Base-by-base conservation (phyloP, 805 yeast genomes). In the Barnettozyma vustinii region DNA sequence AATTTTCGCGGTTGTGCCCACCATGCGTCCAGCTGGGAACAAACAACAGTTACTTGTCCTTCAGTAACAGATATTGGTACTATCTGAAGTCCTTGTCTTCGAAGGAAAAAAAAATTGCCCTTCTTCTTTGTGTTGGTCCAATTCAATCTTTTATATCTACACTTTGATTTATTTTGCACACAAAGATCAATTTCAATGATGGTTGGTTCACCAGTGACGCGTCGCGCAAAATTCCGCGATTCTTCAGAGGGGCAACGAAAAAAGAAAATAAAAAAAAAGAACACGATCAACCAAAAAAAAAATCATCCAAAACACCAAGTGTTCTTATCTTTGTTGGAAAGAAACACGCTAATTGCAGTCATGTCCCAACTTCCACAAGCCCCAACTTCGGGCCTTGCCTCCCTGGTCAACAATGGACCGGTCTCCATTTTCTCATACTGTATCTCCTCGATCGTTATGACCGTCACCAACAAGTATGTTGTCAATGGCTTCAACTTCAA, bases 391-490 rank as follows among this genome's bases (percentile, higher is more conserved):
- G 59, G 62, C 15, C 47, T 61, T 44, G 60, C 64, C 42, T 59
- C 66, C 42, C 49, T 73, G 35, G 76, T 69, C 52, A 74, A 73
- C 65, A 71, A 72, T 42, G 78, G 77, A 25, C 77, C 77, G 23
- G 71, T 86, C 50, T 85, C 96, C 44, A 87, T 87, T 59, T 64
- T 83, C 51, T 77, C 86, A 35, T 94, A 94, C 80, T 94, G 99
- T 77, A 75, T 77, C 48, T 87, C 99, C 20, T 94, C 99, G 21
- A 94, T 94, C 58, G 73, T 94, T 66, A 94, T 94, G 99, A 94
- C 99, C 27, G 90, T 91, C 53, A 91, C 98, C 52, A 94, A 94
- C 78, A 94, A 94, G 72, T 92, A 83, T 65, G 98, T 94, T 51
- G 85, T 94, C 51, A 76, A 74, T 57, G 71, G 76, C 26, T 81